These are phyloP conservation scores for Zea luxurians DNA, from an alignment of 176 grass and related monocot genomes.

Conservation along the genomic window DNA sequence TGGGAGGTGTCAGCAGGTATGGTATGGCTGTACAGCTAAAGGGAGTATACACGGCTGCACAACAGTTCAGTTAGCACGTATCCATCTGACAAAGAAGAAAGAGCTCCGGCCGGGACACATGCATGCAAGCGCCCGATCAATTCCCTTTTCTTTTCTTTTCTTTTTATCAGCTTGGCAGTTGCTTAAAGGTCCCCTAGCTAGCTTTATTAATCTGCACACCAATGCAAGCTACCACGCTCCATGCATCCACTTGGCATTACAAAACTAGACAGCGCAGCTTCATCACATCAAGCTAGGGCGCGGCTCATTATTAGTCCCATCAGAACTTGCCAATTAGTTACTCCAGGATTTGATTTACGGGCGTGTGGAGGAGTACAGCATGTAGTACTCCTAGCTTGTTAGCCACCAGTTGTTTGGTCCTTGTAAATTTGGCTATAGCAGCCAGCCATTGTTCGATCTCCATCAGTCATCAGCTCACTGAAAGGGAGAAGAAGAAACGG, in stretches of 20 bases:
- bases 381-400: not conserved
- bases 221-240: not conserved
- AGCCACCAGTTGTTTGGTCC: not conserved
- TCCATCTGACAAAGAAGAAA: slow-evolving; percentile 5
- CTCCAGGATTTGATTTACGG: not conserved
- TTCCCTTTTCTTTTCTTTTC: not conserved
- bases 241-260: slow-evolving; percentile 36
- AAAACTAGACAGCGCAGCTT: slow-evolving; percentile 21
- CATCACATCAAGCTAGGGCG: not conserved
- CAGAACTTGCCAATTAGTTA: not conserved
- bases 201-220: slow-evolving; percentile 33
- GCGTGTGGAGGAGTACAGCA: too few relatives aligned
- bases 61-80: slow-evolving; percentile 23
- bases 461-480: not conserved
- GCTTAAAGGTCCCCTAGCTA: slow-evolving; percentile 37
- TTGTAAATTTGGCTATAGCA: not conserved
- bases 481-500: not conserved
- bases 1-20: not conserved
- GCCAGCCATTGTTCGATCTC: not conserved
- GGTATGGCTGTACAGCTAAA: not conserved
- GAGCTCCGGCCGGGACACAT: slow-evolving; percentile 32
- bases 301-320: not conserved
- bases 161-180: slow-evolving; percentile 21
- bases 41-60: not conserved
- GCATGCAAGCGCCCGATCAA: slow-evolving; percentile 36